phyloP scores from a whole-genome alignment of 2,329 filamentous ascomycete genomes.

The Ophiostoma australiae region DNA sequence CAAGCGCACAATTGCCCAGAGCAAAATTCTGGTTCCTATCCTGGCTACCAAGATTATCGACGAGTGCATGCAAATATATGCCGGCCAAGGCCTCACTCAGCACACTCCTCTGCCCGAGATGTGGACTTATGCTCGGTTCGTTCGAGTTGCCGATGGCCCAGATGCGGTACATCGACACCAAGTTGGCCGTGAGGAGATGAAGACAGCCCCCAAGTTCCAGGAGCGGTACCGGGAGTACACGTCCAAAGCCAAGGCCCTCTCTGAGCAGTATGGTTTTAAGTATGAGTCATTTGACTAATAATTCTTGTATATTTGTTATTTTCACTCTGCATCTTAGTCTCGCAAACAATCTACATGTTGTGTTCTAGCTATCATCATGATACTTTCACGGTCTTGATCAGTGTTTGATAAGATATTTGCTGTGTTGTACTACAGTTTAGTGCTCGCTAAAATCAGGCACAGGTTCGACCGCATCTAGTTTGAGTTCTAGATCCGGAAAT shows the following conservation, averaged over 20 bases:
- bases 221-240: conserved; percentile 60
- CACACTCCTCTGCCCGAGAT: conserved; percentile 91
- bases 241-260: conserved; percentile 59
- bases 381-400: background rate
- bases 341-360: background rate
- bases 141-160: conserved; percentile 83
- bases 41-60: conserved; percentile 84
- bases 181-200: conserved; percentile 75
- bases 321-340: background rate
- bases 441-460: background rate
- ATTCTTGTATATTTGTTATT: background rate
- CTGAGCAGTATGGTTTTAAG: conserved; percentile 52
- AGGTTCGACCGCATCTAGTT: background rate
- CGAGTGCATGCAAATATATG: conserved; percentile 86
- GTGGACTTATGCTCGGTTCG: conserved; percentile 77
- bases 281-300: conserved; percentile 14
- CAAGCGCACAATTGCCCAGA: conserved; percentile 91
- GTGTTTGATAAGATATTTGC: background rate
- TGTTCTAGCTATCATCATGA: background rate
- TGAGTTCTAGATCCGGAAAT: background rate
- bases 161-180: conserved; percentile 90
- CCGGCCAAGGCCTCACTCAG: conserved; percentile 83
- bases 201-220: conserved; percentile 56
- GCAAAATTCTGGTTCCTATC: conserved; percentile 84
- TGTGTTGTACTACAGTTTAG: background rate